Evolutionary conservation across 805 yeast genomes (phyloP), one percentile per base, ranked within the genome.

Genomic region (Cyberlindnera japonica): DNA sequence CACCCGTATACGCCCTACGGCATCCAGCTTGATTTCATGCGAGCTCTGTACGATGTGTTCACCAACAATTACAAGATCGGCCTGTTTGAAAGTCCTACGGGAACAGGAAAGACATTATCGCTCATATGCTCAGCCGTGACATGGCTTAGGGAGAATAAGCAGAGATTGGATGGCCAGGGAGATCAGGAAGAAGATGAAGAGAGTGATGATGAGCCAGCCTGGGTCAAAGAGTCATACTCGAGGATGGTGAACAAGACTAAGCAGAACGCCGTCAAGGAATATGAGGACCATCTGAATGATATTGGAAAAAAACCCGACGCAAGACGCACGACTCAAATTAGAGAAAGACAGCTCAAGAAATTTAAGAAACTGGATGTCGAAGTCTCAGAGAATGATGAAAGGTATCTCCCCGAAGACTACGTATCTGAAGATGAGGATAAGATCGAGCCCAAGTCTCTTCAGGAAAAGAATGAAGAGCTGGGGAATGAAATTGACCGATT

Each of bases 21-120:
- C 19, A 88, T 89, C 46, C 98, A 90, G 58, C 31, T 72, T 17
- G 74, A 81, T 44, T 72, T 90, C 49, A 90, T 90, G 97, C 64
- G 68, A 22, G 74, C 80, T 16, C 71, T 91, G n/a, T 83, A 83
- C 51, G 74, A 74, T 18, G 71, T 85, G 2, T 67, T 90, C 14
- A 67, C 68, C 5, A 67, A 69, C 10, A 59, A 54, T 32, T 74
- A 69, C 52, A 86, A 83, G 55, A 67, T 90, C 2, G 95, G 95
- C 0, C 68, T 90, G 2, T 81, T 90, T 54, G 97, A 90, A 58
- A 82, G 93, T 42, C 98, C 98, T 0, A 90, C 98, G 0, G 98
- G 98, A 6, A 86, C 90, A 2, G 97, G 98, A 3, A 90, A 90
- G 61, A 89, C 97, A 0, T 65, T 91, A 3, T 87, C 96, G 0